phyloP scores from a whole-genome alignment of 306 rosid species.

The Sphenostylis stenocarpa region DNA sequence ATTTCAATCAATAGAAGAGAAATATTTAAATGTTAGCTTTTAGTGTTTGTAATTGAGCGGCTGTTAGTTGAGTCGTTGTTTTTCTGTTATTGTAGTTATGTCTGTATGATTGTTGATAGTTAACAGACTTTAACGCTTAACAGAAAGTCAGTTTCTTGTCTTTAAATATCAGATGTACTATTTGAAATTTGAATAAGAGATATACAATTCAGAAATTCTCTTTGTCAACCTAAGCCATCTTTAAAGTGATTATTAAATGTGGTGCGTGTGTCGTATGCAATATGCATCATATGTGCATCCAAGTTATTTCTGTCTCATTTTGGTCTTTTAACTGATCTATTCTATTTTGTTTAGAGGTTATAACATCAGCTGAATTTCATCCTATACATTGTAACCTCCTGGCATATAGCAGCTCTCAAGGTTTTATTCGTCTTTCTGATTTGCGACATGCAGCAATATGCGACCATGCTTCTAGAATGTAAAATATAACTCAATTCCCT shows the following conservation, averaged over 20 bases:
- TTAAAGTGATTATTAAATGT: neutral
- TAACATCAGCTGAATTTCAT: conserved; percentile 77
- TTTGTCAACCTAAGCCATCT: neutral
- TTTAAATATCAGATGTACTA: too few relatives aligned
- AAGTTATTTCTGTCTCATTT: neutral
- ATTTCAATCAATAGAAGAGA: too few relatives aligned
- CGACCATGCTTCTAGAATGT: conserved; percentile 61
- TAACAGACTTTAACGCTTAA: too few relatives aligned
- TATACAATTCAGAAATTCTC: too few relatives aligned
- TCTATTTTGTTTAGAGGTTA: conserved; percentile 52
- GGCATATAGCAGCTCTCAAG: conserved; percentile 77
- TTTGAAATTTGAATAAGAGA: too few relatives aligned
- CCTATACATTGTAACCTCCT: conserved; percentile 76
- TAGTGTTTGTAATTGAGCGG: too few relatives aligned
- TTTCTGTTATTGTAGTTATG: too few relatives aligned
- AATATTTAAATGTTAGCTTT: too few relatives aligned
- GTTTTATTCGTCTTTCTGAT: conserved; percentile 67
- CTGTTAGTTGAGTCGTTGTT: too few relatives aligned
- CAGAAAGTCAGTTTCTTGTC: too few relatives aligned
- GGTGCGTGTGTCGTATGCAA: neutral
- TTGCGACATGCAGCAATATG: conserved; percentile 71
- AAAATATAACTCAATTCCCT: conserved; percentile 32
- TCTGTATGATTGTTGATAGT: too few relatives aligned
- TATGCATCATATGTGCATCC: neutral
- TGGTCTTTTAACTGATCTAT: neutral